Conservation (phyloP, 176 grass and related monocot genomes). For the Lolium perenne region DNA sequence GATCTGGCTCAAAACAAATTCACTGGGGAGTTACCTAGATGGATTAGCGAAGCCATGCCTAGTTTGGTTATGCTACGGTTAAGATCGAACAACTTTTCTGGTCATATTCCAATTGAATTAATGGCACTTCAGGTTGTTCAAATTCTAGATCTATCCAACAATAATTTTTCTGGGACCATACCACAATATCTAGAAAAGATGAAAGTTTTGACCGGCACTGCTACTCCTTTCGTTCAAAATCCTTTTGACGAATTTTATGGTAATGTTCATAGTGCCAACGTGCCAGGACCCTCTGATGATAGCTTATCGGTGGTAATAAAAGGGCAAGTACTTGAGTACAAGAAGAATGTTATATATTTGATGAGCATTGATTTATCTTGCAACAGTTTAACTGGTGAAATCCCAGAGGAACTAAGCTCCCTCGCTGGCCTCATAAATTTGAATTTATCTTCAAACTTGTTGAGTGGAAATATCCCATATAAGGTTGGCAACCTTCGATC, state of each 20-base stretch:
- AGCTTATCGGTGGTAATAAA: neutral
- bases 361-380: constrained; percentile 7
- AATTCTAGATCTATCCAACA: neutral
- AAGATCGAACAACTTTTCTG: neutral
- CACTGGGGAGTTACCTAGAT: neutral
- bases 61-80: neutral
- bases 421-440: neutral
- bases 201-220: neutral
- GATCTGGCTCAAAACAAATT: neutral
- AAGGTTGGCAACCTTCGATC: neutral
- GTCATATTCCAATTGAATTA: neutral
- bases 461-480: neutral
- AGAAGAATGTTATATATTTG: neutral
- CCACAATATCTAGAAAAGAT: neutral
- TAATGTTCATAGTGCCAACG: too few species aligned
- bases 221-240: too few species aligned
- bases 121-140: neutral
- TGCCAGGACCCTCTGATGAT: too few species aligned
- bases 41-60: neutral
- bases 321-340: neutral
- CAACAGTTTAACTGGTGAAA: neutral
- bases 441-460: neutral
- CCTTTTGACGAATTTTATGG: too few species aligned
- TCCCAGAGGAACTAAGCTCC: neutral
- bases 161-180: neutral